Conservation (phyloP, 1,284 basidiomycete species). For the Ceratobasidium sp. region DNA sequence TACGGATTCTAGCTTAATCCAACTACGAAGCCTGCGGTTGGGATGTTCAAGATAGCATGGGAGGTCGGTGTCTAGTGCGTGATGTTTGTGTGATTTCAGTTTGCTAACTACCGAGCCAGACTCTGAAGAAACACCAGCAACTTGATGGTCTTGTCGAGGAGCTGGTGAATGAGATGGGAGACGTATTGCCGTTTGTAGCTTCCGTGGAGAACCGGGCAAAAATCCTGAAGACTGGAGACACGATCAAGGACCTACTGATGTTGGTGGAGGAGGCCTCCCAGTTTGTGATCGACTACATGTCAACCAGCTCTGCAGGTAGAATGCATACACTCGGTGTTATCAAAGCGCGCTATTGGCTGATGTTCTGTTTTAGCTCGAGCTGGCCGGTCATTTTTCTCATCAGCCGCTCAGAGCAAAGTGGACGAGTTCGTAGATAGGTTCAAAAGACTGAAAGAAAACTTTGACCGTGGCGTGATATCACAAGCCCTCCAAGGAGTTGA, state of each 20-base stretch:
- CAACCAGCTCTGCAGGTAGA: not conserved
- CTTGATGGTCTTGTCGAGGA: not conserved
- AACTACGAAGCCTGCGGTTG: not conserved
- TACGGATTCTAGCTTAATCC: not conserved
- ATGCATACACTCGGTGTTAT: not conserved
- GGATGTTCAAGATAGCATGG: not conserved
- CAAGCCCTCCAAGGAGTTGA: not conserved
- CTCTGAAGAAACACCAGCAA: constrained; percentile 4
- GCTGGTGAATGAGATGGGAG: not conserved
- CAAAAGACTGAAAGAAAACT: not conserved
- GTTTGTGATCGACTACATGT: constrained; percentile 12
- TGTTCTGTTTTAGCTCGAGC: not conserved
- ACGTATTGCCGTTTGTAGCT: not conserved
- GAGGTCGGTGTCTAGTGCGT: not conserved
- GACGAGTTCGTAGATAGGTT: not conserved
- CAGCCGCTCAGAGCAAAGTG: not conserved
- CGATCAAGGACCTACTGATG: not conserved
- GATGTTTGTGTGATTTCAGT: not conserved
- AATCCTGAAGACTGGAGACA: not conserved
- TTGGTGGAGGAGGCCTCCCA: constrained; percentile 16
- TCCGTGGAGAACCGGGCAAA: not conserved
- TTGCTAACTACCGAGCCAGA: not conserved
- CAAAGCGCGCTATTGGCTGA: not conserved
- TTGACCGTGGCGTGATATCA: not conserved
- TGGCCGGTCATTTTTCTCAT: not conserved